Evolutionary conservation across 345 rosid species (phyloP).

Genomic region (Noccaea bulbosa): DNA sequence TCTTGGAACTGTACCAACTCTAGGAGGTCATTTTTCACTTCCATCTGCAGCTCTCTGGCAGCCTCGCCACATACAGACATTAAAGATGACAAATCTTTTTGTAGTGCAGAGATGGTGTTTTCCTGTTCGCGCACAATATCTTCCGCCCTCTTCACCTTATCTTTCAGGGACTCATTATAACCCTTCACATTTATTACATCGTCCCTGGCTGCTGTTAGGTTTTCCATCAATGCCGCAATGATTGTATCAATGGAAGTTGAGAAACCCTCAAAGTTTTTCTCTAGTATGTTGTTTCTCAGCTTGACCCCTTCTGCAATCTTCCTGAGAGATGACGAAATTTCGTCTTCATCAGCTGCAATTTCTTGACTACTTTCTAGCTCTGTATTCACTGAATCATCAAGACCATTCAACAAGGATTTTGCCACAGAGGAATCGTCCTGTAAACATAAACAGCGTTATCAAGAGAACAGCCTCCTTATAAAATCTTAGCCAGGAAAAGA

Average conservation of each 20-base stretch:
- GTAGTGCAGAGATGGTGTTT: slow-evolving; percentile 48
- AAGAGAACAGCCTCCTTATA: slow-evolving; percentile 12
- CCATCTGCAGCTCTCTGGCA: slow-evolving; percentile 57
- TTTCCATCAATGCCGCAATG: slow-evolving; percentile 51
- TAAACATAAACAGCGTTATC: slow-evolving; percentile 18
- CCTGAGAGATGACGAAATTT: slow-evolving; percentile 55
- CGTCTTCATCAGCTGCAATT: slow-evolving; percentile 46
- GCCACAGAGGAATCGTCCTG: slow-evolving; percentile 56
- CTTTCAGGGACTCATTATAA: slow-evolving; percentile 59
- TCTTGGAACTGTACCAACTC: slow-evolving; percentile 52
- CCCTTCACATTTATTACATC: slow-evolving; percentile 43
- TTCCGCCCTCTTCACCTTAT: slow-evolving; percentile 53
- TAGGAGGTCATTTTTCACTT: slow-evolving; percentile 54
- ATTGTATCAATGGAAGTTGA: slow-evolving; percentile 56
- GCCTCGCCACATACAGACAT: slow-evolving; percentile 67
- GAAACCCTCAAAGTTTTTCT: slow-evolving; percentile 55
- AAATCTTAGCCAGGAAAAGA: slow-evolving; percentile 5
- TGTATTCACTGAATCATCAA: slow-evolving; percentile 41
- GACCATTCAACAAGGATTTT: slow-evolving; percentile 46
- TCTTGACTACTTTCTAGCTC: slow-evolving; percentile 47
- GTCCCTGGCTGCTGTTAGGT: slow-evolving; percentile 54
- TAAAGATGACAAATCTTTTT: slow-evolving; percentile 54
- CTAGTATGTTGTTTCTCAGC: slow-evolving; percentile 53
- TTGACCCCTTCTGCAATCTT: slow-evolving; percentile 58
- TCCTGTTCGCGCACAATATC: slow-evolving; percentile 56